Base-by-base conservation (phyloP, 495 filamentous ascomycete genomes). In the Evansstolkia leycettana region DNA sequence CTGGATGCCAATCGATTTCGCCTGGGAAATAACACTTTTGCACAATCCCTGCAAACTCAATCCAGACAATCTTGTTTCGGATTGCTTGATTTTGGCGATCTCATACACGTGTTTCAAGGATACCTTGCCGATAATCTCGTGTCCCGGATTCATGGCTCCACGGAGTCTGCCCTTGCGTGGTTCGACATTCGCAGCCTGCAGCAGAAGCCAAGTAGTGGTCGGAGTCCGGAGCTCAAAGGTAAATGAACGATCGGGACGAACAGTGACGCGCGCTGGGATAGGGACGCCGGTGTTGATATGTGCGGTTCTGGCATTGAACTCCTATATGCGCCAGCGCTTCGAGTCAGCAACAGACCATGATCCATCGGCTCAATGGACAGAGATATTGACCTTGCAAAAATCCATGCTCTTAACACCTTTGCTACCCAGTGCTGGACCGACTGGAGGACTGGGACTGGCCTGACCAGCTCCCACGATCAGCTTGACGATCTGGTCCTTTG, bases 381-480 rank as follows among this genome's bases (percentile, higher is more conserved):
- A 36, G 12, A 23, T 7, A 12, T 65, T 45, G 51, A 95, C 90
- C 74, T 98, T 98, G 73, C 90, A 96, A 57, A 96, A 96, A 62
- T 99, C 92, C 82, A 99, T 99, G 40, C 82, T 88, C 69, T 99
- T 99, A 27, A 99, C 83, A 67, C 90, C 90, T 69, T 94, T 96
- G 58, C 82, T 88, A 57, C 90, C 90, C 43, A 99, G 70, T 29
- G 90, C 92, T 18, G 92, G 92, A 64, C 92, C 92, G 50, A 99
- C 86, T 2, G 90, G 90, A n/a, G 90, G 92, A 64, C 85, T 88
- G 19, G 90, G 90, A 41, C 80, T 82, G 31, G 90, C 90, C 55
- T 96, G 85, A n/a, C 90, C 92, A 26, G 90, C 90, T 41, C 87
- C 92, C 34, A 99, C 90, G 38, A 99, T 93, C 51, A 99, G 76